phyloP scores from a whole-genome alignment of 768 basidiomycete genomes.

The Suillus lakei region DNA sequence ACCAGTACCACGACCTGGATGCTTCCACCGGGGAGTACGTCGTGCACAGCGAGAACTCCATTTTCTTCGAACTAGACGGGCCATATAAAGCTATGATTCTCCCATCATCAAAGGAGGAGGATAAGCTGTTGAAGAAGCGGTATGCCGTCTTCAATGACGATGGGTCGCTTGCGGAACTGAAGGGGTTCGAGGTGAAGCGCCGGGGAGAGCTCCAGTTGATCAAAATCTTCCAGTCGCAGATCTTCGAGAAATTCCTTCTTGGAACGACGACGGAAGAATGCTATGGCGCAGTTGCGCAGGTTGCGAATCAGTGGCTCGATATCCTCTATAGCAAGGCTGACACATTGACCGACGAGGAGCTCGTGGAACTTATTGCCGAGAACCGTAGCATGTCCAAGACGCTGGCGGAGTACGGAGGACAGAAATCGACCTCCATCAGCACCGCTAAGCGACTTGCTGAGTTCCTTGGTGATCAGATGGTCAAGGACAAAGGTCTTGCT shows the following conservation, averaged over 20 bases:
- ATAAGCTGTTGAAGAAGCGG: constrained; percentile 96
- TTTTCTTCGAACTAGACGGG: constrained; percentile 99
- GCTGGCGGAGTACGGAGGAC: constrained; percentile 91
- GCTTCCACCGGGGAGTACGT: constrained; percentile 82
- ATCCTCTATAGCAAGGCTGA: constrained; percentile 88
- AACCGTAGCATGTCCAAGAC: constrained; percentile 98
- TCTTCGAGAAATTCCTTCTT: constrained; percentile 96
- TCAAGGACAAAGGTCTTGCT: constrained; percentile 98
- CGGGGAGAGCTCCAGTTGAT: constrained; percentile 97
- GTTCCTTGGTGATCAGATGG: constrained; percentile 98
- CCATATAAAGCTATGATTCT: constrained; percentile 99
- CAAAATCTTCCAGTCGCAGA: constrained; percentile 98
- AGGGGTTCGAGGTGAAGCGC: constrained; percentile 98
- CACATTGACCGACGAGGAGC: constrained; percentile 86
- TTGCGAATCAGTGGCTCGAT: constrained; percentile 97
- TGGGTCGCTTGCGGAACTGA: constrained; percentile 95
- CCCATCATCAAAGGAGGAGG: constrained; percentile 98
- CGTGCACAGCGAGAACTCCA: constrained; percentile 94
- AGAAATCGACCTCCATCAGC: constrained; percentile 98
- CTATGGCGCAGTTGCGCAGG: constrained; percentile 89
- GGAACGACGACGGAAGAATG: constrained; percentile 95
- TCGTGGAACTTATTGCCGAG: constrained; percentile 97
- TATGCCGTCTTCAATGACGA: constrained; percentile 99
- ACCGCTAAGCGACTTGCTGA: constrained; percentile 95
- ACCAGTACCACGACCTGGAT: constrained; percentile 96